Percentiles rank a stretch among this genome's conserved stretches.
phyloP scores from a whole-genome alignment of 768 basidiomycete genomes.

The Auricularia auricula-judae region DNA sequence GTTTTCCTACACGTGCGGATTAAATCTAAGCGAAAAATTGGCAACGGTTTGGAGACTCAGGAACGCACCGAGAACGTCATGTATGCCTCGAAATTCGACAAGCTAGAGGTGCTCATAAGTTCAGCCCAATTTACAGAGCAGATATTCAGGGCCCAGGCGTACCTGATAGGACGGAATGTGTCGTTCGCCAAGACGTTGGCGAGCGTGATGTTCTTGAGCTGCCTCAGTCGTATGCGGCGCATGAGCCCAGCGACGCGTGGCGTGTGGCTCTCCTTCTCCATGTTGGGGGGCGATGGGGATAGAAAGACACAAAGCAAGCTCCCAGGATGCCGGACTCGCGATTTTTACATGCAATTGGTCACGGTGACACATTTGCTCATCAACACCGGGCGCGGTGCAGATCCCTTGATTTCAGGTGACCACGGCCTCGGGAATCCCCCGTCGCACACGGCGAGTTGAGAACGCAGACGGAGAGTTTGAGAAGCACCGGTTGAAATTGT shows the following conservation, averaged over 20 bases:
- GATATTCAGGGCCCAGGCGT: background rate
- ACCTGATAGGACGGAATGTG: constrained; percentile 30
- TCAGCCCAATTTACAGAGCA: background rate
- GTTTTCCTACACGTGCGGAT: constrained; percentile 14
- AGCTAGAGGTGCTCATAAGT: constrained; percentile 10
- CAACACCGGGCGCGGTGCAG: too few species aligned
- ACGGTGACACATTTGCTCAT: too few species aligned
- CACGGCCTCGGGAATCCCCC: too few species aligned
- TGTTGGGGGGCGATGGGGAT: background rate
- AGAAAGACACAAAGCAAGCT: background rate
- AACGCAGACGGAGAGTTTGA: too few species aligned
- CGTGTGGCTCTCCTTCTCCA: background rate
- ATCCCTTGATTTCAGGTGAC: too few species aligned
- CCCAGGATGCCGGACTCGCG: too few species aligned
- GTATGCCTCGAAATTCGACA: constrained; percentile 19
- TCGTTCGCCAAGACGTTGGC: constrained; percentile 28
- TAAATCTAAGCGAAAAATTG: background rate
- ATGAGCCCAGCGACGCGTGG: background rate
- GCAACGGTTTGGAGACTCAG: background rate
- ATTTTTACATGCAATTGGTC: too few species aligned
- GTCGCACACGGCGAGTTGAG: too few species aligned
- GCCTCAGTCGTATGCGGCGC: background rate
- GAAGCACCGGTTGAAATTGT: too few species aligned
- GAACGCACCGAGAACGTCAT: constrained; percentile 9
- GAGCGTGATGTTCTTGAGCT: constrained; percentile 7